A percentile compares a stretch with the other conserved stretches of the same genome.
Evolutionary conservation across 1,284 basidiomycete species (phyloP).

Genomic region (Cutaneotrichosporon mucoides): DNA sequence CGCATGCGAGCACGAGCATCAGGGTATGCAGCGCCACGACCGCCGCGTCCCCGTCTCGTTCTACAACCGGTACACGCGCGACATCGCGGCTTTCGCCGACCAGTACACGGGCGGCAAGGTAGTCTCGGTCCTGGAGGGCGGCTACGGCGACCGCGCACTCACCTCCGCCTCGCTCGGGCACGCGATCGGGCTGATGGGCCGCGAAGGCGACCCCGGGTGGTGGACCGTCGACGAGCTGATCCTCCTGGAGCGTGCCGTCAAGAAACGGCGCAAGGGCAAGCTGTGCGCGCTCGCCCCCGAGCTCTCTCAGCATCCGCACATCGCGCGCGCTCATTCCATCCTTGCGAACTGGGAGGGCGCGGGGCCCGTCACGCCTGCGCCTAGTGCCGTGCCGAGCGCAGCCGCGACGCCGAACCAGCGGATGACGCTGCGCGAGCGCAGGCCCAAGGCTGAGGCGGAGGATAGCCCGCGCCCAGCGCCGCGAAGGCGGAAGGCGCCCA

Average conservation of each 20-base stretch:
- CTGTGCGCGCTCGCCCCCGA: slow-evolving; percentile 52
- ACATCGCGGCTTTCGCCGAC: slow-evolving; percentile 66
- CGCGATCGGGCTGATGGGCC: slow-evolving; percentile 61
- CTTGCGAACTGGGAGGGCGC: slow-evolving; percentile 51
- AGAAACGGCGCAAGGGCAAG: slow-evolving; percentile 55
- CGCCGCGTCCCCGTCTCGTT: slow-evolving; percentile 83
- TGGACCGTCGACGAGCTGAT: slow-evolving; percentile 64
- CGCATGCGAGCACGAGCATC: slow-evolving; percentile 85
- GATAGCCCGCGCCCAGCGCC: slow-evolving; percentile 8
- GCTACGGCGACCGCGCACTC: slow-evolving; percentile 85
- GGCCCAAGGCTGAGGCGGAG: not conserved
- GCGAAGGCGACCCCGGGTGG: slow-evolving; percentile 57
- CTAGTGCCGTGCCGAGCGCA: slow-evolving; percentile 6
- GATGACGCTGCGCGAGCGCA: slow-evolving; percentile 19
- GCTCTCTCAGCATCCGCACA: slow-evolving; percentile 56
- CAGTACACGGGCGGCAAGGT: slow-evolving; percentile 65
- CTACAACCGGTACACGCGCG: slow-evolving; percentile 76
- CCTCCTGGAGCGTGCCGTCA: slow-evolving; percentile 64
- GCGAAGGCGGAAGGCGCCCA: not conserved
- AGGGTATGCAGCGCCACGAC: slow-evolving; percentile 86
- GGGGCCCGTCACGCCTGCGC: slow-evolving; percentile 6
- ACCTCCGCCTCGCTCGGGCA: slow-evolving; percentile 77
- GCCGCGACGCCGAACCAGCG: slow-evolving; percentile 14
- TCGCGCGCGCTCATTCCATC: slow-evolving; percentile 55
- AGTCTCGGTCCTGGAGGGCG: slow-evolving; percentile 88